Conservation (phyloP, 1,139 yeast genomes). For the Blastobotrys raffinosifermentans region DNA sequence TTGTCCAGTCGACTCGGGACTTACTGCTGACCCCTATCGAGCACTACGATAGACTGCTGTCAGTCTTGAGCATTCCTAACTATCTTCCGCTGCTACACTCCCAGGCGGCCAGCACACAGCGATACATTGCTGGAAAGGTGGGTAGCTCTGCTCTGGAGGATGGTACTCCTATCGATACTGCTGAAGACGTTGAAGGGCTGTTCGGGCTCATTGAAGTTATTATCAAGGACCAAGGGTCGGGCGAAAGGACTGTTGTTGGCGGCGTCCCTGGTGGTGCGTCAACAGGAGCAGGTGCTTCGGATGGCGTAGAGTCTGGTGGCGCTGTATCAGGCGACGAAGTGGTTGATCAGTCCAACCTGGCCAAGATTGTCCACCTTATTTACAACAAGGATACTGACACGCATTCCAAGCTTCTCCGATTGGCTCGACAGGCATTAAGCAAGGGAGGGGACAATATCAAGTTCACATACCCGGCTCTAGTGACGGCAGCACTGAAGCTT, state of each 20-base stretch:
- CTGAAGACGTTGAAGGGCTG: constrained; percentile 34
- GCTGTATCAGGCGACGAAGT: constrained; percentile 17
- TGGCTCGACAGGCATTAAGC: constrained; percentile 49
- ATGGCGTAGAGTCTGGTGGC: constrained; percentile 9
- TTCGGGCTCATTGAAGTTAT: constrained; percentile 36
- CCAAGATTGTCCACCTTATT: constrained; percentile 63
- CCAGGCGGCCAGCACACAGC: constrained; percentile 35
- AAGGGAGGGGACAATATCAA: constrained; percentile 51
- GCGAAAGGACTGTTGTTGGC: constrained; percentile 12
- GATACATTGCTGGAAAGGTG: constrained; percentile 33
- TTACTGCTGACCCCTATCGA: constrained; percentile 56
- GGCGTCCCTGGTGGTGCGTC: constrained; percentile 17
- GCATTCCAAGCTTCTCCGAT: constrained; percentile 52
- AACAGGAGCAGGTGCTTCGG: constrained; percentile 11
- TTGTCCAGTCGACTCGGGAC: constrained; percentile 43
- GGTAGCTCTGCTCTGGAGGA: constrained; percentile 30
- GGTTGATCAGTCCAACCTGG: constrained; percentile 56
- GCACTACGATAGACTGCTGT: constrained; percentile 32
- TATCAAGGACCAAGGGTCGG: constrained; percentile 24
- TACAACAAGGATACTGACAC: constrained; percentile 45
- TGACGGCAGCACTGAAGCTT: constrained; percentile 53
- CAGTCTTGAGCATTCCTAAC: constrained; percentile 32
- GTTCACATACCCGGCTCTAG: constrained; percentile 70
- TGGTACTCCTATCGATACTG: constrained; percentile 23
- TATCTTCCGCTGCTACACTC: constrained; percentile 33